Evolutionary conservation across 202 grass and related monocot species (phyloP).

Genomic region (Hordeum pubiflorum): DNA sequence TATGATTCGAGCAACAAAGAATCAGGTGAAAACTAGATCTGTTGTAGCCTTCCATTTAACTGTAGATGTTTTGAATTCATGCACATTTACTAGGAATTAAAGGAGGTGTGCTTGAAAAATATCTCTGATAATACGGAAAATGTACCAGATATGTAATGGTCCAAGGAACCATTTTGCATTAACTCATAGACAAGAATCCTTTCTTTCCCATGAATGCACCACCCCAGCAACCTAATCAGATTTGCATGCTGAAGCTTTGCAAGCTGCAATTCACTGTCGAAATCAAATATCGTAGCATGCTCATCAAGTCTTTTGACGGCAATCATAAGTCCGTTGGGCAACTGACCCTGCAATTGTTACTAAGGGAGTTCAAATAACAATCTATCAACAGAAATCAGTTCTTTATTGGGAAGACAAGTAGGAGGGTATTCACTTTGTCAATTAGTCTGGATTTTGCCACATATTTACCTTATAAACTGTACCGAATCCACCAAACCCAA

Average conservation of each 20-base stretch:
- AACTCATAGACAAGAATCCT: conserved; percentile 30
- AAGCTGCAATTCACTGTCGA: conserved; percentile 26
- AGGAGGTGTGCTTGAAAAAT: not conserved
- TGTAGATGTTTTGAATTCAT: not conserved
- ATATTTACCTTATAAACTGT: conserved; percentile 39
- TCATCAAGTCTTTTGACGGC: conserved; percentile 33
- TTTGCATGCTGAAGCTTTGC: conserved; percentile 28
- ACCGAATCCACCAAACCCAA: conserved; percentile 26
- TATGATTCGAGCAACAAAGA: not conserved
- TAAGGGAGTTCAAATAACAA: not conserved
- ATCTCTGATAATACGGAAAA: not conserved
- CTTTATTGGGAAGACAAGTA: not conserved
- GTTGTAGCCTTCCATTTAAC: not conserved
- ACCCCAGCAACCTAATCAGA: conserved; percentile 26
- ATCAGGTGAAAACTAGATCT: not conserved
- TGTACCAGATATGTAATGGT: conserved; percentile 11
- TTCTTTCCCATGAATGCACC: conserved; percentile 28
- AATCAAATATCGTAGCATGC: conserved; percentile 13
- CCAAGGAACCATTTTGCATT: conserved; percentile 9
- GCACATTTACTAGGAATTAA: not conserved
- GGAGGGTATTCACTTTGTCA: not conserved
- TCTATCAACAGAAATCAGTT: not conserved
- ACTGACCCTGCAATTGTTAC: conserved; percentile 19
- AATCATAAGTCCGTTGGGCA: conserved; percentile 12
- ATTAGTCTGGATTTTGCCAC: not conserved